These are phyloP conservation scores for Pseudogymnoascus sp. DNA, from an alignment of 2,329 filamentous ascomycete genomes.

Conservation along the genomic window DNA sequence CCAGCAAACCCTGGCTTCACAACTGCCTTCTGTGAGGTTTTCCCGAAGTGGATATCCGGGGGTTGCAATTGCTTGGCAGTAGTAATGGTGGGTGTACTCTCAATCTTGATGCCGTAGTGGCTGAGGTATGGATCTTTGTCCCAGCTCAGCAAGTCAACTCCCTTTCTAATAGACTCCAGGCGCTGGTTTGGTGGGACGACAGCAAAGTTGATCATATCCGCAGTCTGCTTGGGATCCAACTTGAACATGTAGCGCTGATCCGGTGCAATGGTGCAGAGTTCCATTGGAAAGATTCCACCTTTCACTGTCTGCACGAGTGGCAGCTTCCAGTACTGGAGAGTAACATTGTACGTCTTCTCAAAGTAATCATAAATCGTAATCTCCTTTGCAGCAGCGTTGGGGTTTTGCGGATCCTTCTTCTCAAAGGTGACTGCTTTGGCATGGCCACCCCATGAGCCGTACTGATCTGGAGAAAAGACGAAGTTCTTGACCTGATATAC, in stretches of 20 bases:
- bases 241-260: slow-evolving; percentile 57
- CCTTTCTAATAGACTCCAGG: slow-evolving; percentile 56
- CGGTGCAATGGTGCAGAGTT: slow-evolving; percentile 43
- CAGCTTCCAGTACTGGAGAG: slow-evolving; percentile 38
- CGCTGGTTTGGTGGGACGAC: slow-evolving; percentile 67
- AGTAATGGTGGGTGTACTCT: slow-evolving; percentile 29
- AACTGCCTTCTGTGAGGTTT: neutral
- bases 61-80: neutral
- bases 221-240: slow-evolving; percentile 50
- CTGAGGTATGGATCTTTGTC: slow-evolving; percentile 57
- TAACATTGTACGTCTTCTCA: slow-evolving; percentile 42
- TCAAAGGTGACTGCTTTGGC: slow-evolving; percentile 49
- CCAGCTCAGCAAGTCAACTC: slow-evolving; percentile 61
- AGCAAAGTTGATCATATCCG: slow-evolving; percentile 86
- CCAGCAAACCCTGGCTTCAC: slow-evolving; percentile 4
- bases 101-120: slow-evolving; percentile 66
- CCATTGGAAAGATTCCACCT: slow-evolving; percentile 51
- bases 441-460: slow-evolving; percentile 38
- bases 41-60: neutral
- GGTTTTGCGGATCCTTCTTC: slow-evolving; percentile 32
- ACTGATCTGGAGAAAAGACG: slow-evolving; percentile 33
- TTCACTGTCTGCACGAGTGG: slow-evolving; percentile 51
- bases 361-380: slow-evolving; percentile 47
- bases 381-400: slow-evolving; percentile 32
- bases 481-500: slow-evolving; percentile 46